Evolutionary conservation across 805 yeast species (phyloP), one percentile per base, ranked within the genome.

Genomic region (Metschnikowia noctiluminum): DNA sequence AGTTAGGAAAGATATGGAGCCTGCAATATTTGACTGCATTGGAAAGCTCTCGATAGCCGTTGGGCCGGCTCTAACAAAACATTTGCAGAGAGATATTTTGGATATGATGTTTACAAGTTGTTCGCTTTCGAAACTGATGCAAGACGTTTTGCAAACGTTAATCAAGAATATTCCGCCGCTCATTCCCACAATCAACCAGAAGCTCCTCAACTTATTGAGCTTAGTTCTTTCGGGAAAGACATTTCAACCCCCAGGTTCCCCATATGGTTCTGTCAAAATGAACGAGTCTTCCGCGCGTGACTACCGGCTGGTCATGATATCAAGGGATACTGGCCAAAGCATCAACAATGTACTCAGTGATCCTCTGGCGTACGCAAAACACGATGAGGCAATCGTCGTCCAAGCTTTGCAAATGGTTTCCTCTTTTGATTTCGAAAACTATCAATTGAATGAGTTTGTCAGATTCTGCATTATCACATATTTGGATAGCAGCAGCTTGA

Each of bases 31-130:
- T 60, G 88, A 87, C 57, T 94, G 98, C 63, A 77, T 92, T 39
- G 89, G 95, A 0, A 87, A 89, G 66, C 69, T 94, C 35, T 91
- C 97, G 0, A 77, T 78, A 27, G 92, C 98, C 0, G 89, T 92
- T 13, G 97, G 97, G 0, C 95, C 96, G 11, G 96, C 96, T 0
- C 72, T 92, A 48, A 88, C 97, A 0, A 94, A 92, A 61, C 90
- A 89, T 62, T 70, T 94, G 47, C 91, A 89, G 54, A 79, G 85
- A 52, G 96, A 89, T 59, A 77, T 92, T 21, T 69, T 92, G 44
- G 91, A 86, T 55, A 75, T 87, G 67, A 79, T 92, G 69, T 76
- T 92, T 57, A 67, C 71, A 34, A 79, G 84, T 42, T 89, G 96
- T 52, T 87, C 96, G 0, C 76, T 92, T 45, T 85, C 89, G n/a